Evolutionary conservation across 1,139 yeast genomes (phyloP).

Genomic region (Kluyveromyces sp.): DNA sequence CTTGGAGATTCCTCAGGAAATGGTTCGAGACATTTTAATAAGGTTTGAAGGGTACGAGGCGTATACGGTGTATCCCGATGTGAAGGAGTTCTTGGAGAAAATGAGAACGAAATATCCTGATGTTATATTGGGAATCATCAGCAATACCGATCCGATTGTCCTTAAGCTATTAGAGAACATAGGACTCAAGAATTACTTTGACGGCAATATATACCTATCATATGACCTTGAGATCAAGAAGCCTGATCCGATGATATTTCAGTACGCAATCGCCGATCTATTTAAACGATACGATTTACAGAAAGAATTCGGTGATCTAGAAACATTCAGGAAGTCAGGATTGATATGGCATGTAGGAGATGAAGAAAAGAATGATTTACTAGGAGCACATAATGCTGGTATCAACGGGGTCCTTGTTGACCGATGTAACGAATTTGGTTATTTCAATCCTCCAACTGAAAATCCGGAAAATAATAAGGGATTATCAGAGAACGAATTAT

Average conservation of each 20-base stretch:
- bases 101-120: conserved; percentile 30
- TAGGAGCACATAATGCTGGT: conserved; percentile 47
- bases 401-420: conserved; percentile 55
- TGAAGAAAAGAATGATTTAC: conserved; percentile 44
- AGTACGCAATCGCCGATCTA: conserved; percentile 32
- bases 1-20: conserved; percentile 18
- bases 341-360: conserved; percentile 64
- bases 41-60: conserved; percentile 46
- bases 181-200: conserved; percentile 35
- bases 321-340: conserved; percentile 16
- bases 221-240: conserved; percentile 48
- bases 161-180: conserved; percentile 39
- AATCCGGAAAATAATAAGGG: not conserved
- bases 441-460: conserved; percentile 8
- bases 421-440: conserved; percentile 31
- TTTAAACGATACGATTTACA: conserved; percentile 9
- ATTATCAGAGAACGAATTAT: conserved; percentile 13
- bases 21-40: conserved; percentile 36
- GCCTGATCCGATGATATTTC: conserved; percentile 44
- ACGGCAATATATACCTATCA: conserved; percentile 38
- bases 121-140: conserved; percentile 39
- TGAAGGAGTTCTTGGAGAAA: conserved; percentile 38
- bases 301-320: conserved; percentile 8
- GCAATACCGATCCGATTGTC: conserved; percentile 56
- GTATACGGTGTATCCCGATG: conserved; percentile 48